These are phyloP conservation scores for Rosa persica DNA, from an alignment of 306 rosid species.

Conservation along the genomic window DNA sequence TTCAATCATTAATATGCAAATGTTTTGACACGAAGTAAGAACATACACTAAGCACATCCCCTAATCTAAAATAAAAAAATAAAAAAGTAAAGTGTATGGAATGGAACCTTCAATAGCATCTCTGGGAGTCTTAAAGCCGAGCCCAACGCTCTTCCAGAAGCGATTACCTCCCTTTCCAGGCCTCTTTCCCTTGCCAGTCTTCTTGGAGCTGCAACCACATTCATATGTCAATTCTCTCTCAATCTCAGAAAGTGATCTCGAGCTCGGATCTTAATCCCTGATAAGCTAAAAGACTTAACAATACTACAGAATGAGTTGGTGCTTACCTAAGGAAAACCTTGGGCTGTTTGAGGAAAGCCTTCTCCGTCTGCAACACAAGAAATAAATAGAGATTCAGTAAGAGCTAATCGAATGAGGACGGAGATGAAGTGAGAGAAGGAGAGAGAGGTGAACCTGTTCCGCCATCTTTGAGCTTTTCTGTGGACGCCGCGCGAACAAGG, in stretches of 20 bases:
- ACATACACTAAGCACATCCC: not conserved
- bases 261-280: not conserved
- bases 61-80: not conserved
- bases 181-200: constrained; percentile 56
- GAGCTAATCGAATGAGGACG: not conserved
- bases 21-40: too few species aligned
- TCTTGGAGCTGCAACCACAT: constrained; percentile 47
- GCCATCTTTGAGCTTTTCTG: constrained; percentile 40
- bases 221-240: not conserved
- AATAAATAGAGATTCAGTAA: not conserved
- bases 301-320: not conserved
- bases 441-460: constrained; percentile 49
- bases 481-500: constrained; percentile 10
- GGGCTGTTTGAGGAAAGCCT: constrained; percentile 75
- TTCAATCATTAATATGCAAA: too few species aligned
- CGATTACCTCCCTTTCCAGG: constrained; percentile 67
- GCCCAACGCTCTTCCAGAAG: constrained; percentile 53
- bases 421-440: not conserved
- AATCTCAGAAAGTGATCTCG: not conserved
- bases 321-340: constrained; percentile 62
- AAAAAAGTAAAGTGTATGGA: not conserved
- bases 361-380: constrained; percentile 51
- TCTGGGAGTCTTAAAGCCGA: constrained; percentile 66
- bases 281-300: not conserved
- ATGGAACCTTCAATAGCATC: constrained; percentile 54